Conservation (phyloP, 805 yeast genomes). For the Candida parachauliodes region DNA sequence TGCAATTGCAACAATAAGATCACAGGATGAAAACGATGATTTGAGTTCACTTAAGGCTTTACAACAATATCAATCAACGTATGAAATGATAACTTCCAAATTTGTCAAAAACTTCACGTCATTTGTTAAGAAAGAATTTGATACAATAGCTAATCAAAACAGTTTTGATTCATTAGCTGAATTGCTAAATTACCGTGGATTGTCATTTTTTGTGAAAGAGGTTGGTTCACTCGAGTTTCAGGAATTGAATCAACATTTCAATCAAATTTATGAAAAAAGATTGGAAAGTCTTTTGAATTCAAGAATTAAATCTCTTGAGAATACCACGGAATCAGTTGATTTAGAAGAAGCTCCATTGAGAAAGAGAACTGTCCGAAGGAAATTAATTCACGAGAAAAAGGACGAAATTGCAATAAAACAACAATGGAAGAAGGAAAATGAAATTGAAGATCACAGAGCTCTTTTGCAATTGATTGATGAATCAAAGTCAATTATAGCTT, state of each 20-base stretch:
- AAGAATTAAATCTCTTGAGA: background rate
- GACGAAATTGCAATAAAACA: slow-evolving; percentile 5
- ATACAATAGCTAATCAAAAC: slow-evolving; percentile 19
- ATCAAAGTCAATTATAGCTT: slow-evolving; percentile 30
- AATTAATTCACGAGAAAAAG: slow-evolving; percentile 15
- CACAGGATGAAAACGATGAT: slow-evolving; percentile 28
- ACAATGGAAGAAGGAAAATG: slow-evolving; percentile 9
- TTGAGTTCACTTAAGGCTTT: slow-evolving; percentile 69
- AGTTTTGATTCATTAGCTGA: slow-evolving; percentile 21
- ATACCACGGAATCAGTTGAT: background rate
- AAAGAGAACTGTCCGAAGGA: slow-evolving; percentile 26
- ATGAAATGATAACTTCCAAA: slow-evolving; percentile 50
- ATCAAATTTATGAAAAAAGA: slow-evolving; percentile 23
- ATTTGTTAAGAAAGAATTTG: slow-evolving; percentile 35
- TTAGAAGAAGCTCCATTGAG: slow-evolving; percentile 12
- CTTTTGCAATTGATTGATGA: slow-evolving; percentile 35
- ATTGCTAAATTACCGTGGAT: slow-evolving; percentile 27
- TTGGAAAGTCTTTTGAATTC: slow-evolving; percentile 18
- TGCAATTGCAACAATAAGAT: slow-evolving; percentile 61
- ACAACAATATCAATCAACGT: slow-evolving; percentile 57
- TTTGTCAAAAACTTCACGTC: slow-evolving; percentile 47
- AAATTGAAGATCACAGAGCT: slow-evolving; percentile 30
- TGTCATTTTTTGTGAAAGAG: slow-evolving; percentile 50
- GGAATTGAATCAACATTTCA: slow-evolving; percentile 44
- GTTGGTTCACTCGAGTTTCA: slow-evolving; percentile 47